Percentiles rank a stretch among this genome's conserved stretches.
Evolutionary conservation across 208 protist genomes (phyloP).

Genomic region (Acanthamoeba triangularis): DNA sequence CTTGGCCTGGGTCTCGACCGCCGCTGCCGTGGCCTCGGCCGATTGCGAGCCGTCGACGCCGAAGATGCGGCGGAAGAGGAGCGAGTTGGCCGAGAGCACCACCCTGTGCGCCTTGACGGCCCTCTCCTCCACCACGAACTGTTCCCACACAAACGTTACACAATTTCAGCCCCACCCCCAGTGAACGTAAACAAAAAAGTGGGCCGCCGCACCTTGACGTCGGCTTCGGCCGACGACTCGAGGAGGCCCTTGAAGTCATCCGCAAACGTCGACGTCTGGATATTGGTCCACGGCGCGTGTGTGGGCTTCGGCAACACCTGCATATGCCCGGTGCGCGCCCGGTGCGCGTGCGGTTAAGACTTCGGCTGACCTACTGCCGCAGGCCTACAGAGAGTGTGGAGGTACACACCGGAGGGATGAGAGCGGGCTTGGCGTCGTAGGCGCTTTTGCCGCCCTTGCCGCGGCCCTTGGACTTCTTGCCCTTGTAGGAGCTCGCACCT

Average conservation of each 20-base stretch:
- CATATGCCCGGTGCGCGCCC: neutral
- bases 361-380: neutral
- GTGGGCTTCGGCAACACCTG: conserved; percentile 24
- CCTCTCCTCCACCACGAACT: conserved; percentile 41
- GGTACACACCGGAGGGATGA: neutral
- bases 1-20: neutral
- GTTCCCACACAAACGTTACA: neutral
- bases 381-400: neutral
- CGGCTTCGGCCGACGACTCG: neutral
- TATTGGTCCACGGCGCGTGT: conserved; percentile 80
- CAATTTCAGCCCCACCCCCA: neutral
- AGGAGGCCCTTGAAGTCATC: conserved; percentile 76
- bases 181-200: neutral
- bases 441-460: neutral
- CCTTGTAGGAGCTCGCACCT: neutral
- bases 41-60: neutral
- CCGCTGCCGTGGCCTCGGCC: neutral
- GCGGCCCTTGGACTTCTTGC: neutral
- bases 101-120: conserved; percentile 49
- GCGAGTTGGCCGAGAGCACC: conserved; percentile 36
- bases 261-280: conserved; percentile 76
- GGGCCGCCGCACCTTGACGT: conserved; percentile 42
- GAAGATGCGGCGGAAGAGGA: conserved; percentile 75
- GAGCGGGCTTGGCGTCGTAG: neutral
- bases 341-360: no score